Conservation (phyloP, 495 filamentous ascomycete genomes). For the Choiromyces venosus region DNA sequence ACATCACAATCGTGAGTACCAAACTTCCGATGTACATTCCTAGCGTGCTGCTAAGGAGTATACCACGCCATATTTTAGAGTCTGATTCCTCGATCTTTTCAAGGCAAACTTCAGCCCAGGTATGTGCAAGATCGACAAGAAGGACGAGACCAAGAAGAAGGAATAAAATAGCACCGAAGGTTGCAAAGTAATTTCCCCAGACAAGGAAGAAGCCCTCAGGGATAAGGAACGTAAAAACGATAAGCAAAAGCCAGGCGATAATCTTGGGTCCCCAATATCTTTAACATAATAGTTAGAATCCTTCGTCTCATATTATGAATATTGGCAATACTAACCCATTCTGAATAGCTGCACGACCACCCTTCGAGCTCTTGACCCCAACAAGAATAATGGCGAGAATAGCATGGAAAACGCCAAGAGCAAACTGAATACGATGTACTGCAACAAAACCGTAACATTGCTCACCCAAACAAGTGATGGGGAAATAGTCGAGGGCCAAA, state of each 20-base stretch:
- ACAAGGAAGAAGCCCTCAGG: slow-evolving; percentile 91
- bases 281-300: slow-evolving; percentile 13
- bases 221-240: slow-evolving; percentile 90
- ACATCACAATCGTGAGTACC: slow-evolving; percentile 93
- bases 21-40: slow-evolving; percentile 88
- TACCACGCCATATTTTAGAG: slow-evolving; percentile 71
- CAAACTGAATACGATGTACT: slow-evolving; percentile 96
- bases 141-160: slow-evolving; percentile 86
- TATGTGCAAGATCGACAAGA: slow-evolving; percentile 89
- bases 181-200: slow-evolving; percentile 90
- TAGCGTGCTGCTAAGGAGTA: slow-evolving; percentile 86
- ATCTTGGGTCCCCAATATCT: slow-evolving; percentile 57
- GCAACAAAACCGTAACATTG: slow-evolving; percentile 93
- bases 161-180: slow-evolving; percentile 87
- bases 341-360: slow-evolving; percentile 80
- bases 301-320: slow-evolving; percentile 66
- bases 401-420: slow-evolving; percentile 86
- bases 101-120: slow-evolving; percentile 95
- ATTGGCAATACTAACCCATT: slow-evolving; percentile 55
- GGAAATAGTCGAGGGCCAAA: slow-evolving; percentile 88
- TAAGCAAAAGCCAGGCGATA: slow-evolving; percentile 75
- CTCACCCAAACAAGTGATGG: slow-evolving; percentile 82
- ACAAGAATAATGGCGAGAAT: slow-evolving; percentile 75
- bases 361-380: slow-evolving; percentile 79
- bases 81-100: slow-evolving; percentile 87